Evolutionary conservation across 2,329 filamentous ascomycete species (phyloP).

Genomic region (Fusarium sp.): DNA sequence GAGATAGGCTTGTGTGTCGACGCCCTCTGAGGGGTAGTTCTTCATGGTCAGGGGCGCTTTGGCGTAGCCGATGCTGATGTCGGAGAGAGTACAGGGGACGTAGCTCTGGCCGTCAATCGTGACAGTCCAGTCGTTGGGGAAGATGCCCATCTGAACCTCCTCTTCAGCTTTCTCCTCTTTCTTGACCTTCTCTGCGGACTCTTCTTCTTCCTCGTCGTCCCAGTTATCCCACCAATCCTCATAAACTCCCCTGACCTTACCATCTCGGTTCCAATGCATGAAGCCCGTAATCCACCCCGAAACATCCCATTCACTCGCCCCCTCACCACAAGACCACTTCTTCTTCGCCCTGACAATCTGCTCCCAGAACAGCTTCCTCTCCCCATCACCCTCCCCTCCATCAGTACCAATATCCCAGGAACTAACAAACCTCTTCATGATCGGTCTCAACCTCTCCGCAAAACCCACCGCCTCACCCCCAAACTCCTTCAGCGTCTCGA

Average conservation of each 20-base stretch:
- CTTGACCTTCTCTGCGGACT: background rate
- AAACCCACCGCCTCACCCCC: constrained; percentile 55
- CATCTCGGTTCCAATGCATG: constrained; percentile 54
- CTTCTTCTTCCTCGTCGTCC: background rate
- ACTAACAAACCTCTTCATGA: constrained; percentile 55
- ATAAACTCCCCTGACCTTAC: constrained; percentile 28
- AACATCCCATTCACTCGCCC: constrained; percentile 48
- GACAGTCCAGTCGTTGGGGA: constrained; percentile 7
- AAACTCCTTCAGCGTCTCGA: constrained; percentile 55
- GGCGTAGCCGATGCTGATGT: constrained; percentile 52
- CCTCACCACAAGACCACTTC: constrained; percentile 43
- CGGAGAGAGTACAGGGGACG: constrained; percentile 18
- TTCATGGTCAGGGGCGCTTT: constrained; percentile 52
- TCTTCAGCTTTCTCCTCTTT: background rate
- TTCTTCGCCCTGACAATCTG: constrained; percentile 51
- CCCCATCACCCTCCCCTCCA: background rate
- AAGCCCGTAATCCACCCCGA: constrained; percentile 62
- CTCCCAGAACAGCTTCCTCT: constrained; percentile 54
- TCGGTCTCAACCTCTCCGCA: constrained; percentile 51
- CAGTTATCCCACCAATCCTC: background rate
- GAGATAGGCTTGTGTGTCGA: constrained; percentile 47
- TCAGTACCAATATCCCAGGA: constrained; percentile 52
- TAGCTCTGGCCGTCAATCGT: constrained; percentile 47
- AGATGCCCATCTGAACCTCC: background rate
- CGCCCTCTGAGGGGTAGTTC: constrained; percentile 41